phyloP scores from a whole-genome alignment of 306 rosid species.

The Corylus americana region DNA sequence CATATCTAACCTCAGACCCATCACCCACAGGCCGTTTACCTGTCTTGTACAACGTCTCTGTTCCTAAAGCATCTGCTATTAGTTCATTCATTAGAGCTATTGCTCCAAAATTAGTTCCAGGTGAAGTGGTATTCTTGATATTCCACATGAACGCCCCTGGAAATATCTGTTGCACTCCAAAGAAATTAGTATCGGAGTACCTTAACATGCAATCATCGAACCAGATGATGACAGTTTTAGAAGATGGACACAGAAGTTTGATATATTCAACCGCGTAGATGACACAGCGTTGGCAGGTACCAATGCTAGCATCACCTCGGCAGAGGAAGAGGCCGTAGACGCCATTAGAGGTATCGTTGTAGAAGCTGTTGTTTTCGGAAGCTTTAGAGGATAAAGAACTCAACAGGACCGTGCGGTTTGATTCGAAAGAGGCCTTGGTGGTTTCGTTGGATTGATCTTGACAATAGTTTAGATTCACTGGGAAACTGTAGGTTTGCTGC shows the following conservation, averaged over 20 bases:
- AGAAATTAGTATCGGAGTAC: constrained; percentile 6
- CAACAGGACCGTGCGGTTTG: neutral
- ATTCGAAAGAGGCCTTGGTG: neutral
- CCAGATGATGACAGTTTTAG: constrained; percentile 13
- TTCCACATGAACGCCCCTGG: neutral
- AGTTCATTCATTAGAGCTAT: neutral
- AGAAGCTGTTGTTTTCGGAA: neutral
- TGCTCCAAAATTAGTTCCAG: too few relatives aligned
- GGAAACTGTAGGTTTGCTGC: neutral
- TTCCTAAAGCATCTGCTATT: neutral
- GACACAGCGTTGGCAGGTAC: neutral
- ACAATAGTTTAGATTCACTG: neutral
- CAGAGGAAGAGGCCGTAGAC: neutral
- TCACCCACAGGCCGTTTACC: neutral
- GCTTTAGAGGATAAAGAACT: neutral
- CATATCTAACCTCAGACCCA: constrained; percentile 2
- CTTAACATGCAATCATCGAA: constrained; percentile 31
- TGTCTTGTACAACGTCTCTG: neutral
- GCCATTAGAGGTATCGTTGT: neutral
- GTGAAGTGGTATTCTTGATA: neutral
- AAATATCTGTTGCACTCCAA: neutral
- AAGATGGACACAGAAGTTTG: neutral
- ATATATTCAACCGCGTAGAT: neutral
- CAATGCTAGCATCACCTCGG: neutral
- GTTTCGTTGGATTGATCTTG: neutral